These are phyloP conservation scores for Venturia asperata DNA, from an alignment of 2,329 filamentous ascomycete species.

Conservation along the genomic window DNA sequence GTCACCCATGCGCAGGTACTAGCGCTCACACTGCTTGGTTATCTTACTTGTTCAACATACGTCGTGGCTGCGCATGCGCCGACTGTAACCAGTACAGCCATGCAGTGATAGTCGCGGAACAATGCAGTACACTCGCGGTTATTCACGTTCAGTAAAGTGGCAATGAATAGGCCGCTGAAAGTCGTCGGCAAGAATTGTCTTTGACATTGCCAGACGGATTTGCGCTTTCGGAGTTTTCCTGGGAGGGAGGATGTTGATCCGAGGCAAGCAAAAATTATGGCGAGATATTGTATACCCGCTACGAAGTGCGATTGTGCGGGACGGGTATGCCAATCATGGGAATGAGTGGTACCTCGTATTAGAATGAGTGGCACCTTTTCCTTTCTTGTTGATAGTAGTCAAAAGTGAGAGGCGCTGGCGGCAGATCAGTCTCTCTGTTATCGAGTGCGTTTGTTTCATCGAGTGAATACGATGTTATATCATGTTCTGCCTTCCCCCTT, in stretches of 20 bases:
- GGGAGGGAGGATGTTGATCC: neutral
- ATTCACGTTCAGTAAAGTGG: neutral
- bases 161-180: neutral
- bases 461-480: too few relatives aligned
- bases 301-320: neutral
- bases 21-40: neutral
- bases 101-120: neutral
- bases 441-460: neutral
- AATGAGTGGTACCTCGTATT: neutral
- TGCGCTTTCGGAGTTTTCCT: neutral
- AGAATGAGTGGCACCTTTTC: neutral
- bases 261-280: neutral
- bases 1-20: constrained; percentile 9
- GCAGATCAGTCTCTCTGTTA: neutral
- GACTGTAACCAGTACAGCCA: neutral
- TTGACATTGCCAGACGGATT: neutral
- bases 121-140: neutral
- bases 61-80: neutral
- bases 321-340: neutral
- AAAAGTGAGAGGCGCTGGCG: neutral
- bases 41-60: neutral
- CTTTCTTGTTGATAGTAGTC: neutral
- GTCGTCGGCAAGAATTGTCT: neutral
- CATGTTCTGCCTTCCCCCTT: too few relatives aligned
- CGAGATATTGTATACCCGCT: neutral